phyloP scores from a whole-genome alignment of 169 alveolate species.

The Plasmodium cynomolgi region DNA sequence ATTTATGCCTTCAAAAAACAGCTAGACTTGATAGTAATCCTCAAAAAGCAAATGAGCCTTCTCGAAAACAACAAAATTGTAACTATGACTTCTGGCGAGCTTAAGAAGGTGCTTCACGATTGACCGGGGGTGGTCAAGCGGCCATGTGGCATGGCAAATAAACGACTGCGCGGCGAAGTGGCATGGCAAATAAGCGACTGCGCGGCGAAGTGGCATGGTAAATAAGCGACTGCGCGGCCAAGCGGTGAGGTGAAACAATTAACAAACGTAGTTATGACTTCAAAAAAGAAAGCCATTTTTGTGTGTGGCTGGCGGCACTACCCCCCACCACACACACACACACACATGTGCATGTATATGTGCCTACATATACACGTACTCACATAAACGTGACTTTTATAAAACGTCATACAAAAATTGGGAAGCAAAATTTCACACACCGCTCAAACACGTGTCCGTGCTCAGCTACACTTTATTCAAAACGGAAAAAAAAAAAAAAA shows the following conservation, averaged over 20 bases:
- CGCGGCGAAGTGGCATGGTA: not conserved
- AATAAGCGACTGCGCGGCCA: not conserved
- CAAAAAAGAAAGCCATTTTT: not conserved
- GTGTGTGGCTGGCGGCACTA: not conserved
- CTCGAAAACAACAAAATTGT: slow-evolving; percentile 55
- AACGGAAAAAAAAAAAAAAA: not conserved
- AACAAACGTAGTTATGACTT: slow-evolving; percentile 17
- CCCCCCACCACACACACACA: not conserved
- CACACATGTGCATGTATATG: not conserved
- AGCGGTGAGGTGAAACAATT: not conserved
- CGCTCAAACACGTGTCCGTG: not conserved
- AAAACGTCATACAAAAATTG: not conserved
- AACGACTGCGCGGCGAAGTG: not conserved
- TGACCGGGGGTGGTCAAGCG: slow-evolving; percentile 4
- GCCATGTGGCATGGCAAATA: not conserved
- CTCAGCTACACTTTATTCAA: not conserved
- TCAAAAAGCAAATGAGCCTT: slow-evolving; percentile 61
- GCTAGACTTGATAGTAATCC: slow-evolving; percentile 44
- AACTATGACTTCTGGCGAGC: slow-evolving; percentile 38
- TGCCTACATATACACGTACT: not conserved
- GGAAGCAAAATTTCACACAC: not conserved
- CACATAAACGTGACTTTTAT: not conserved
- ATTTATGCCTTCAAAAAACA: slow-evolving; percentile 64
- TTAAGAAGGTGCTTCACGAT: slow-evolving; percentile 40
- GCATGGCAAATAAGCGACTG: not conserved